These are phyloP conservation scores for Neophaeococcomyces aloes DNA, from an alignment of 2,329 filamentous ascomycete genomes.

Conservation along the genomic window DNA sequence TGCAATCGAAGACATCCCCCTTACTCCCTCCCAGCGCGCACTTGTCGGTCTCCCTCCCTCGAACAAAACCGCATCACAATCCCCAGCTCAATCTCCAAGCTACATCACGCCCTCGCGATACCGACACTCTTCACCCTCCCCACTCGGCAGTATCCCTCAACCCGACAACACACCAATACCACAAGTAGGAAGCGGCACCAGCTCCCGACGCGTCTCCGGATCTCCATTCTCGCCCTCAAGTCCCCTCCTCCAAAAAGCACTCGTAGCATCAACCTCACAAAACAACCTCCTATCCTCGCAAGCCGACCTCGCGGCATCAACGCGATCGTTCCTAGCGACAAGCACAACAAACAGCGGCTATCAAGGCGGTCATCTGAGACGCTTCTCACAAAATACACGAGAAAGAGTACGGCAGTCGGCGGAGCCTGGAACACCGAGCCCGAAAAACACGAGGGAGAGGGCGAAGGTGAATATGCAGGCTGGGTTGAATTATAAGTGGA, in stretches of 20 bases:
- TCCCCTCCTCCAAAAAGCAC: constrained; percentile 60
- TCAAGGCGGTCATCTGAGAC: constrained; percentile 8
- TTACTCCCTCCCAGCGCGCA: constrained; percentile 78
- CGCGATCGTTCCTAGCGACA: constrained; percentile 10
- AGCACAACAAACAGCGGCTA: constrained; percentile 12
- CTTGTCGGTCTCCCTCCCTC: constrained; percentile 70
- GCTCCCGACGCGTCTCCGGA: constrained; percentile 29
- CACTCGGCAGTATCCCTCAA: constrained; percentile 33
- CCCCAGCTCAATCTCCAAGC: constrained; percentile 44
- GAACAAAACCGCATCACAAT: constrained; percentile 51
- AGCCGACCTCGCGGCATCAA: constrained; percentile 12
- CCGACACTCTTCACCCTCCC: constrained; percentile 41
- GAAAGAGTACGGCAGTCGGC: constrained; percentile 14
- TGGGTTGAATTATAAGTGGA: constrained; percentile 82
- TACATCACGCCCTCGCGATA: constrained; percentile 85
- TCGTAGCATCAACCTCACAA: constrained; percentile 22
- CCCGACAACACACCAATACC: constrained; percentile 23
- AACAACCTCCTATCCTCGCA: constrained; percentile 5
- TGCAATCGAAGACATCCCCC: constrained; percentile 73
- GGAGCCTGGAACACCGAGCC: constrained; percentile 14
- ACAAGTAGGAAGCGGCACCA: constrained; percentile 31
- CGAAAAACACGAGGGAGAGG: constrained; percentile 25
- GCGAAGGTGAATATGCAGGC: constrained; percentile 54
- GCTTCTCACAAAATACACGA: constrained; percentile 17
- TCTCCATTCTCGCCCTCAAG: constrained; percentile 48